These are phyloP conservation scores for Cryptococcus neoformans DNA, from an alignment of 1,284 basidiomycete genomes.

Conservation along the genomic window DNA sequence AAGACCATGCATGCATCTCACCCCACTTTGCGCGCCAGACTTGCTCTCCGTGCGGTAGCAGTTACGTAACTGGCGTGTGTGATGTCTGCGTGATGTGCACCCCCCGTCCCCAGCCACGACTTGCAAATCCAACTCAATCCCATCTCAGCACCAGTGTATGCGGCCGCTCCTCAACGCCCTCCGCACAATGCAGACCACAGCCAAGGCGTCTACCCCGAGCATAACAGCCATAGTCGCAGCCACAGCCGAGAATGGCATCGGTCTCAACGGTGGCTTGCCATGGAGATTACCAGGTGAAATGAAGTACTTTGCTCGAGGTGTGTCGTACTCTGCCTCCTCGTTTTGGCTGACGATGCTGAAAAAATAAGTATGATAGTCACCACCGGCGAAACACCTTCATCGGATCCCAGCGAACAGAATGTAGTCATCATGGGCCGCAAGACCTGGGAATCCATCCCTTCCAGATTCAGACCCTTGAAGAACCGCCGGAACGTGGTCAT, in stretches of 20 bases:
- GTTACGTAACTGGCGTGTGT: neutral
- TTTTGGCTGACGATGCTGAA: neutral
- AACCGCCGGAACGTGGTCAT: conserved; percentile 79
- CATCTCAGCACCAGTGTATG: too few relatives aligned
- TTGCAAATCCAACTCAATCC: too few relatives aligned
- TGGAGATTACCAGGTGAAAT: conserved; percentile 90
- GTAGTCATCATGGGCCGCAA: conserved; percentile 94
- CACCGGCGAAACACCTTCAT: conserved; percentile 27
- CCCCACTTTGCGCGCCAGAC: too few relatives aligned
- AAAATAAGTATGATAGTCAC: conserved; percentile 29
- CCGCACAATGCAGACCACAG: too few relatives aligned
- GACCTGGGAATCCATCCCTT: conserved; percentile 98
- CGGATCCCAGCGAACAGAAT: conserved; percentile 53
- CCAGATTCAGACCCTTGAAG: conserved; percentile 75
- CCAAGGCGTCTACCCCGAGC: too few relatives aligned
- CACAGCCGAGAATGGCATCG: conserved; percentile 84
- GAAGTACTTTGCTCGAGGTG: conserved; percentile 80
- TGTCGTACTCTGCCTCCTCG: conserved; percentile 5
- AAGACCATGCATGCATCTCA: too few relatives aligned
- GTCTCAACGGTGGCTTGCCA: conserved; percentile 68
- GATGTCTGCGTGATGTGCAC: neutral
- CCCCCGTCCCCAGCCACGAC: too few relatives aligned
- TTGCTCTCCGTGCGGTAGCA: too few relatives aligned
- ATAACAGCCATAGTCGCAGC: conserved; percentile 92
- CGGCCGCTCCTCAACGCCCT: too few relatives aligned